These are phyloP conservation scores for Neonectria sp. DNA, from an alignment of 2,329 filamentous ascomycete genomes.

Conservation along the genomic window DNA sequence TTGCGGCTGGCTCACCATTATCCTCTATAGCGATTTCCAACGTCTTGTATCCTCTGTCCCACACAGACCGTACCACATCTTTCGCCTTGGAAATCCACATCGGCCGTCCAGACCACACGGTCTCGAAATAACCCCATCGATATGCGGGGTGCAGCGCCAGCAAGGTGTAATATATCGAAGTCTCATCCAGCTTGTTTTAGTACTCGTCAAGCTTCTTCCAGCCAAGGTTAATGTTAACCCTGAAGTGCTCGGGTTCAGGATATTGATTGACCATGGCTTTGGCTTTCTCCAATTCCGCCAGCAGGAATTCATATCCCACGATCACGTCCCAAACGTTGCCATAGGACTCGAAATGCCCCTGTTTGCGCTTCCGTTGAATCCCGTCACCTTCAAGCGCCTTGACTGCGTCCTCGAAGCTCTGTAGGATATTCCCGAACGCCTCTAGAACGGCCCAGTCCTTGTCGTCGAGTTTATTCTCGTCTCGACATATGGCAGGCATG, in stretches of 20 bases:
- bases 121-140: conserved; percentile 31
- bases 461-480: conserved; percentile 21
- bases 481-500: conserved; percentile 16
- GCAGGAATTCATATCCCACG: conserved; percentile 27
- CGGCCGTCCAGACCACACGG: conserved; percentile 4
- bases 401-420: conserved; percentile 26
- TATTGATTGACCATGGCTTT: conserved; percentile 18
- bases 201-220: conserved; percentile 32
- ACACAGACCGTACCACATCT: conserved; percentile 16
- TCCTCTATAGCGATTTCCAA: background rate
- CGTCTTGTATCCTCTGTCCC: conserved; percentile 8
- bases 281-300: conserved; percentile 15
- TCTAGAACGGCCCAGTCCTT: conserved; percentile 31
- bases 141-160: conserved; percentile 26
- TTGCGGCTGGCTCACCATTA: conserved; percentile 3
- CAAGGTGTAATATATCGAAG: conserved; percentile 28
- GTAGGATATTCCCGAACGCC: conserved; percentile 22
- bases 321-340: conserved; percentile 33
- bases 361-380: background rate
- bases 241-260: conserved; percentile 27
- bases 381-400: conserved; percentile 34
- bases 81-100: conserved; percentile 21
- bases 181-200: conserved; percentile 24
- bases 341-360: conserved; percentile 29
- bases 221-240: conserved; percentile 28